phyloP scores from a whole-genome alignment of 495 filamentous ascomycete species.

The Cetradonia linearis region DNA sequence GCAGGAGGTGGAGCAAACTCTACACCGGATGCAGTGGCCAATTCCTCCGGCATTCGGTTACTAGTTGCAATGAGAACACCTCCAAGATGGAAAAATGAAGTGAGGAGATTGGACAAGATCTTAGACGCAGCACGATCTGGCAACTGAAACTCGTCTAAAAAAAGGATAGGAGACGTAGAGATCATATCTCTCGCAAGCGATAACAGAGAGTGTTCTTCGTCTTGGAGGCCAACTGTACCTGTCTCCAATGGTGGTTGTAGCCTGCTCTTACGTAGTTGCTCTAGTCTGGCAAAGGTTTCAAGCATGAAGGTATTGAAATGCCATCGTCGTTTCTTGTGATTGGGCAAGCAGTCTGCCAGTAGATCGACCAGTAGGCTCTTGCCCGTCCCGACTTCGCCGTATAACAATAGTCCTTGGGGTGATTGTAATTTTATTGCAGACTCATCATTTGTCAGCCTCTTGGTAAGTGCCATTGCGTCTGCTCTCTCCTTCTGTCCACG shows the following conservation, averaged over 20 bases:
- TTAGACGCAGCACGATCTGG: conserved; percentile 59
- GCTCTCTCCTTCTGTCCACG: conserved; percentile 29
- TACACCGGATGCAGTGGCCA: conserved; percentile 55
- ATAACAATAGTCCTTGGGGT: conserved; percentile 55
- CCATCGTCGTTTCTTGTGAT: conserved; percentile 53
- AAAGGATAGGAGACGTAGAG: conserved; percentile 56
- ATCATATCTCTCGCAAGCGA: conserved; percentile 59
- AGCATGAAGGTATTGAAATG: conserved; percentile 73
- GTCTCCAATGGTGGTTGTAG: conserved; percentile 14
- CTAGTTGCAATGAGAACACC: conserved; percentile 63
- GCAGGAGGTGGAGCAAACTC: conserved; percentile 42
- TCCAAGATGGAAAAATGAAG: conserved; percentile 62
- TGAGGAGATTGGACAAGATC: conserved; percentile 59
- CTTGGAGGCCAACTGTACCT: conserved; percentile 16
- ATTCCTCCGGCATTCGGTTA: conserved; percentile 64
- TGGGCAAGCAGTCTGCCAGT: conserved; percentile 57
- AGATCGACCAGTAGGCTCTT: conserved; percentile 64
- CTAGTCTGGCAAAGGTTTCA: conserved; percentile 52
- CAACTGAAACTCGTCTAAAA: conserved; percentile 66
- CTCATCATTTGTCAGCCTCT: conserved; percentile 50
- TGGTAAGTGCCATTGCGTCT: conserved; percentile 49
- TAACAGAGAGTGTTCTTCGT: conserved; percentile 51
- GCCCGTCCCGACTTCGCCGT: conserved; percentile 62
- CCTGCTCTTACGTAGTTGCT: conserved; percentile 41
- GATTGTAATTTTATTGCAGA: conserved; percentile 50